Base-by-base conservation (phyloP, 2,329 filamentous ascomycete species). In the Apiospora arundinis region DNA sequence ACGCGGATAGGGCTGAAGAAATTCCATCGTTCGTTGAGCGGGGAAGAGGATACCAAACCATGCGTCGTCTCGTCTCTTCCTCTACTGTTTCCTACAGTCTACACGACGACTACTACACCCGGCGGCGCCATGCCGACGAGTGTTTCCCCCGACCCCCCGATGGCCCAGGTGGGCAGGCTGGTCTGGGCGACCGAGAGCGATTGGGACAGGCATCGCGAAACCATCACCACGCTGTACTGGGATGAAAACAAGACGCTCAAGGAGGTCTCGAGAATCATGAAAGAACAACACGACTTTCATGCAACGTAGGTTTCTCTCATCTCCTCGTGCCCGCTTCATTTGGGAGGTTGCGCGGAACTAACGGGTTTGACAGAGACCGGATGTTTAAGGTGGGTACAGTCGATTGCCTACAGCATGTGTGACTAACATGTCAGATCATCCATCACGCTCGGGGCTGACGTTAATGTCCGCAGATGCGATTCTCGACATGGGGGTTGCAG, bases 251-350 rank as follows among this genome's bases (percentile, higher is more conserved):
- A 67, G 56, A 70, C 74, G 16, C 67, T 76, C 25, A 74, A 72
- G 25, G 74, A 75, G 45, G 74, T 76, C 21, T 68, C 75, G 70
- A 70, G 69, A 2, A 72, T 73, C 14, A 76, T 76, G 75, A 70
- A 70, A 45, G 69, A 69, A 42, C 70, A 74, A 8, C 71, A 76
- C 66, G 69, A 69, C 37, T 76, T 76, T 28, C 49, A 73, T 28
- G 75, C 73, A 37, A 76, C 75, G 75, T 76, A 69, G 73, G 73
- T 67, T 12, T 18, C 23, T 16, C 32, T 21, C 42, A 74, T 72
- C 67, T 11, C 23, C 23, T 11, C 44, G 14, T 49, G 16, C 2
- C n/a, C 2, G 23, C 23, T 18, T 14, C 28, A 14, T 6, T 4
- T 21, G 18, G 4, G 12, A 16, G 16, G 45, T 23, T 4, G 6